These are phyloP conservation scores for Sherardia arvensis DNA, from an alignment of 257 asterid species.

Conservation along the genomic window DNA sequence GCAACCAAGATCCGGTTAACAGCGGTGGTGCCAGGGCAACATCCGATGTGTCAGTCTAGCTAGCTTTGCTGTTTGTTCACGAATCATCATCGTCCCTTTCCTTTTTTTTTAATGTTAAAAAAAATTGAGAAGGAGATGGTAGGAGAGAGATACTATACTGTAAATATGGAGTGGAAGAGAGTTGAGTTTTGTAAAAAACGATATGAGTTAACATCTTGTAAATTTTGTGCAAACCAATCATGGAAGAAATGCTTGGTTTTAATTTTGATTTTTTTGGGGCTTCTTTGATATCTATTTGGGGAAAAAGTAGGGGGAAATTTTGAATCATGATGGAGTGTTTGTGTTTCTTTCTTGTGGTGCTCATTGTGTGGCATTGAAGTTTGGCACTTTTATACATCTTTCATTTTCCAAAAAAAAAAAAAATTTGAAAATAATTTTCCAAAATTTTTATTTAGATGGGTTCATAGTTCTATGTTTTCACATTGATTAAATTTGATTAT, in stretches of 20 bases:
- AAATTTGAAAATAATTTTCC: too few species aligned
- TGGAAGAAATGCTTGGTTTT: slow-evolving; percentile 1
- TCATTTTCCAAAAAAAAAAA: too few species aligned
- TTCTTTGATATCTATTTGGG: background rate
- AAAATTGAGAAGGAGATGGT: background rate
- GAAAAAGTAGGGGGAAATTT: background rate
- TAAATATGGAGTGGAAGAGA: slow-evolving; percentile 9
- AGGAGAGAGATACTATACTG: slow-evolving; percentile 1
- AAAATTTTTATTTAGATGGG: too few species aligned
- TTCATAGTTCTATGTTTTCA: too few species aligned
- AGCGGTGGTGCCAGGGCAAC: slow-evolving; percentile 42
- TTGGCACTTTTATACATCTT: background rate
- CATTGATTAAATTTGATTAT: too few species aligned
- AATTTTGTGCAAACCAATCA: slow-evolving; percentile 10
- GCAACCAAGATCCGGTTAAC: slow-evolving; percentile 84
- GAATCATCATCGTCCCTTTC: background rate
- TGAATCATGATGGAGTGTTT: background rate
- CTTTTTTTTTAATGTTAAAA: background rate
- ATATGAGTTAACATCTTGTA: slow-evolving; percentile 8
- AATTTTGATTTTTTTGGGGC: background rate
- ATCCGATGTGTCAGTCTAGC: slow-evolving; percentile 36
- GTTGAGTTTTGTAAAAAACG: slow-evolving; percentile 8
- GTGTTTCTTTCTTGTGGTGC: background rate
- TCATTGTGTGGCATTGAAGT: background rate
- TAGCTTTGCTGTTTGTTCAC: slow-evolving; percentile 7